These are phyloP conservation scores for Pyropia yezoensis DNA, from an alignment of 23 red algal species.

Conservation along the genomic window DNA sequence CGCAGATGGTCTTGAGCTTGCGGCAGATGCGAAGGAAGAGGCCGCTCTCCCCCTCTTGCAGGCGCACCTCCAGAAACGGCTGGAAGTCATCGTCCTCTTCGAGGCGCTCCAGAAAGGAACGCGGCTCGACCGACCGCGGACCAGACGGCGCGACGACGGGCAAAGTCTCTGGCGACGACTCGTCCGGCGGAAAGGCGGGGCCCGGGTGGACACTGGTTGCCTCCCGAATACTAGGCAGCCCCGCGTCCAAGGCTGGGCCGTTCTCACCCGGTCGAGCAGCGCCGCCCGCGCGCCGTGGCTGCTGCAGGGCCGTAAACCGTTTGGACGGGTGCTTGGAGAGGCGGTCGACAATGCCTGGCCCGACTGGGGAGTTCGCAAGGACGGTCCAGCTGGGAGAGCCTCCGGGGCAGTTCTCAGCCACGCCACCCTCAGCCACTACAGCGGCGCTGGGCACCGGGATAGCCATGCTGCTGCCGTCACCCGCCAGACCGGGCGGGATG, in stretches of 20 bases:
- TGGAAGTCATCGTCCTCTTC: conserved; percentile 19
- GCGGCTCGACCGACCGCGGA: background rate
- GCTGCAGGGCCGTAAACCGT: no score
- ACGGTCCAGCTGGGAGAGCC: no score
- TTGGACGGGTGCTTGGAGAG: no score
- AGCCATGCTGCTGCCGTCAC: no score
- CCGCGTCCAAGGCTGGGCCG: background rate
- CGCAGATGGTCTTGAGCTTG: conserved; percentile 68
- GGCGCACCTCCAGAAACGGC: conserved; percentile 52
- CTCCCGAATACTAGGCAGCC: background rate
- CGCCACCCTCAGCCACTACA: no score
- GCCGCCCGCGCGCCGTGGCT: background rate
- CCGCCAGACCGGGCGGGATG: no score
- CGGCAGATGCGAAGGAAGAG: conserved; percentile 59
- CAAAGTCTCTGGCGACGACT: background rate
- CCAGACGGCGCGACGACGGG: conserved; percentile 1
- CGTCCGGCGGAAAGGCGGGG: background rate
- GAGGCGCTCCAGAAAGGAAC: background rate
- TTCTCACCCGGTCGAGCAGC: background rate
- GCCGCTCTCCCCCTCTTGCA: conserved; percentile 54
- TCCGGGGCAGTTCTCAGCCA: no score
- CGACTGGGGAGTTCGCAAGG: no score
- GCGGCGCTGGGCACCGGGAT: no score
- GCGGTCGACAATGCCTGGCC: no score
- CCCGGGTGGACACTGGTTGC: background rate